A percentile compares a stretch with the other conserved stretches of the same genome.
Conservation (phyloP, 129 eudicot genomes). For the Centella asiatica region DNA sequence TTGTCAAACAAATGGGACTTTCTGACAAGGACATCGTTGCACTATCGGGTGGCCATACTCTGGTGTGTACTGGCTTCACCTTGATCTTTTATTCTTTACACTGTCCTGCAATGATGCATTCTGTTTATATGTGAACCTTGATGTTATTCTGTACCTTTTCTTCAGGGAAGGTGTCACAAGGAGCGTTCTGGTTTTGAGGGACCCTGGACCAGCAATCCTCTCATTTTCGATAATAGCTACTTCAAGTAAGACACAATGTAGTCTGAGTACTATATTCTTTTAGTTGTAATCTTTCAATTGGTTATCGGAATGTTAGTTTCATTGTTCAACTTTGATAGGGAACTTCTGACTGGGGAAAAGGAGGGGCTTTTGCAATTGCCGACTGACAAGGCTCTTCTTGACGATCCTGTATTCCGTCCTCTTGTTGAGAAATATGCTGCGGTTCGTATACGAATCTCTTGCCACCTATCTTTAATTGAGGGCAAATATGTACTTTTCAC, state of each 20-base stretch:
- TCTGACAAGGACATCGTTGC: constrained; percentile 5
- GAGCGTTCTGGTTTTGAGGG: constrained; percentile 12
- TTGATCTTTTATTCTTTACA: neutral
- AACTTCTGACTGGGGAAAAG: constrained; percentile 7
- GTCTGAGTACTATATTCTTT: neutral
- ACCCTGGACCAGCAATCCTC: constrained; percentile 10
- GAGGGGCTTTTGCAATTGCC: constrained; percentile 9
- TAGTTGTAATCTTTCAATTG: neutral
- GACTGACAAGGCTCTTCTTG: constrained; percentile 11
- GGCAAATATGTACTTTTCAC: neutral
- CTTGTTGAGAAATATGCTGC: constrained; percentile 8
- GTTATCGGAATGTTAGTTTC: neutral
- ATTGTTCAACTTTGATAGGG: neutral
- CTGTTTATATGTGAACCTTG: neutral
- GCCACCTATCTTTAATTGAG: neutral
- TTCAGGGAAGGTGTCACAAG: constrained; percentile 9
- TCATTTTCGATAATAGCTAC: constrained; percentile 7
- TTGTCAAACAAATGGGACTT: constrained; percentile 3
- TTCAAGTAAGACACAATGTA: neutral
- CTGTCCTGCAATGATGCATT: neutral
- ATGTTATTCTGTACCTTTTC: neutral
- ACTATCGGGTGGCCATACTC: constrained; percentile 7
- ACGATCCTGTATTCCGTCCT: constrained; percentile 9
- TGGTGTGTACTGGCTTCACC: neutral
- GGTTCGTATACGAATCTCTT: neutral